Percentiles rank a stretch among this genome's conserved stretches.
These are phyloP conservation scores for Oryza meyeriana DNA, from an alignment of 176 grass and related monocot genomes.

Conservation along the genomic window DNA sequence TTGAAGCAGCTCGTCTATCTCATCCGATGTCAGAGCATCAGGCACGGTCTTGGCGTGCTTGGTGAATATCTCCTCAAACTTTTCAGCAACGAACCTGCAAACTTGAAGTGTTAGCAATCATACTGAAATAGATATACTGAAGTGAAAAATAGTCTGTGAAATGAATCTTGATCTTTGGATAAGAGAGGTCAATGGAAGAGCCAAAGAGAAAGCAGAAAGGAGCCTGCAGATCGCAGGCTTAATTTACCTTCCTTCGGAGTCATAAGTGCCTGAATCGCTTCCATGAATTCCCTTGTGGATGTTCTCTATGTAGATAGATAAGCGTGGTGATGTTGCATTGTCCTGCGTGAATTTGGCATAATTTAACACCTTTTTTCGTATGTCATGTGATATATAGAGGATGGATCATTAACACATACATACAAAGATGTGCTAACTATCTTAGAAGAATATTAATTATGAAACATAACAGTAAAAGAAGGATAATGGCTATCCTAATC, in stretches of 20 bases:
- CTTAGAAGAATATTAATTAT: not conserved
- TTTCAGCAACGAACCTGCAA: slow-evolving; percentile 69
- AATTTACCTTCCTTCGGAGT: slow-evolving; percentile 67
- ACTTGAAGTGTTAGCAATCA: not conserved
- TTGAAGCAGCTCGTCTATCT: slow-evolving; percentile 59
- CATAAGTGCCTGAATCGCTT: slow-evolving; percentile 68
- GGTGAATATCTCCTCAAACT: slow-evolving; percentile 70
- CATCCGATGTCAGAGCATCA: slow-evolving; percentile 52
- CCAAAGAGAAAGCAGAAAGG: not conserved
- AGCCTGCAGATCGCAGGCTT: not conserved
- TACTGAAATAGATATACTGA: not conserved
- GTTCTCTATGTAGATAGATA: slow-evolving; percentile 73
- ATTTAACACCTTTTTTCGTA: not conserved
- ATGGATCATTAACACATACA: not conserved
- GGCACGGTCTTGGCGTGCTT: slow-evolving; percentile 56
- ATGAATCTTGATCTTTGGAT: not conserved
- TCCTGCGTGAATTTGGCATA: slow-evolving; percentile 35
- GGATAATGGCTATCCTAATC: not conserved
- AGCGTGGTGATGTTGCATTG: slow-evolving; percentile 33
- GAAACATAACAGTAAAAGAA: not conserved
- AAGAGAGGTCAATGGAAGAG: not conserved
- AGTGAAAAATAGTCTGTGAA: not conserved
- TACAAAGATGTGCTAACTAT: not conserved
- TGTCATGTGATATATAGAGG: not conserved
- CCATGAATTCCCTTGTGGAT: slow-evolving; percentile 79